Evolutionary conservation across 345 rosid species (phyloP), one percentile per base, ranked within the genome.

Genomic region (Mangifera indica): DNA sequence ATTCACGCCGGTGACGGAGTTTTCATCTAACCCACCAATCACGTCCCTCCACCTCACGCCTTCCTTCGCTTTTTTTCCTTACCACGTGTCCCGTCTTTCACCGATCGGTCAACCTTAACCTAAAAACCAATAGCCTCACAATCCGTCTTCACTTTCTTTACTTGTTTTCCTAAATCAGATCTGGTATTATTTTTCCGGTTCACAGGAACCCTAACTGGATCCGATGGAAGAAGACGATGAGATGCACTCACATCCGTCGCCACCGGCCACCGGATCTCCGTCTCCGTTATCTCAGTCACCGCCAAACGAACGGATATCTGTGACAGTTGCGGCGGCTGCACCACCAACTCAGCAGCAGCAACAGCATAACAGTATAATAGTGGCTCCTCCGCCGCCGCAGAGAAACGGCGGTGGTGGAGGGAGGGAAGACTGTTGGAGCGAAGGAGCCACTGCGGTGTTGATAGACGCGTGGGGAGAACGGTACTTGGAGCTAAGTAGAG

Each of bases 341-440:
- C 72, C 81, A 18, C 77, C 74, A n/a, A 69, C 71, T 18, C 77
- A 74, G 59, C 15, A 74, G 46, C 74, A 22, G 49, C 72, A 29
- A 29, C 32, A 29, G 32, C 32, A 29, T 29, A 29, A 79, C 69
- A 48, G 77, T 70, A 64, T 83, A 46, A 73, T 85, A 29, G 76
- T 83, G 25, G 83, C 82, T 57, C 78, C 80, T n/a, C n/a, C n/a
- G 55, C 84, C 82, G 45, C 40, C 57, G 57, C 87, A 81, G 65
- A 63, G 69, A 32, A 79, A 77, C 74, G 83, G 78, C n/a, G 71
- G 72, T n/a, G 83, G 82, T 0, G 82, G 82, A 34, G 91, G 90
- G 37, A 83, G 98, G 44, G 99, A 95, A 74, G 99, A 92, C 73
- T 95, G 97, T 83, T 95, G 98, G 99, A 95, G 96, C 80, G 99